Evolutionary conservation across 2,329 filamentous ascomycete genomes (phyloP), one percentile per base, ranked within the genome.

Genomic region (Colletotrichum tropicale): DNA sequence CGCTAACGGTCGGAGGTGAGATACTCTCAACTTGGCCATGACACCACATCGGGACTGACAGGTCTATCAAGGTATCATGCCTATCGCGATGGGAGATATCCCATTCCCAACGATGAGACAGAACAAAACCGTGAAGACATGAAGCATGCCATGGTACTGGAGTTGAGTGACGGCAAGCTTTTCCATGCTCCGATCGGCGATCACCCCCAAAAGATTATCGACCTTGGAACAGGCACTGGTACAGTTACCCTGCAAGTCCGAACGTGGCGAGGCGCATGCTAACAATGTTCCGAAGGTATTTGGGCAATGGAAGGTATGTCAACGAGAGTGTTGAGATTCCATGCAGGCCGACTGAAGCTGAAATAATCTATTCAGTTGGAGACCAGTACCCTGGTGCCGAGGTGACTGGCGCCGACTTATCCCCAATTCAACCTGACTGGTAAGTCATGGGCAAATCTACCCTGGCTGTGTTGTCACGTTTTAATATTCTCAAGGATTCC

Each of bases 111-210:
- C 61, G 84, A 86, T 30, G 83, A 86, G 67, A 74, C 74, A 3
- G 84, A 86, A 74, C 84, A 86, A 77, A 84, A 82, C 18, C 81
- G 85, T 16, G 84, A 87, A 60, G 84, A 84, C 61, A 83, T 85
- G 83, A 58, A 84, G 32, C 84, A 85, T 66, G 78, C 82, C 15
- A 85, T 85, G 84, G 84, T 85, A 82, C 78, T 85, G 2, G 83
- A 85, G 70, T 80, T 82, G 0, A 84, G 82, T 4, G 28, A 58
- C 12, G 84, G 84, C 4, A 80, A 85, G n/a, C 30, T 61, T 13
- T 61, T 61, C 4, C 58, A 61, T 34, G 58, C 58, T 5, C 30
- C 18, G 8, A 34, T 61, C 28, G 58, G 58, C 30, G 18, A 61
- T 15, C 12, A 21, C 28, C 58, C 58, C 32, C 58, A 34, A 21